Base-by-base conservation (phyloP, 257 asterid genomes). In the Thymus mandschuricus region DNA sequence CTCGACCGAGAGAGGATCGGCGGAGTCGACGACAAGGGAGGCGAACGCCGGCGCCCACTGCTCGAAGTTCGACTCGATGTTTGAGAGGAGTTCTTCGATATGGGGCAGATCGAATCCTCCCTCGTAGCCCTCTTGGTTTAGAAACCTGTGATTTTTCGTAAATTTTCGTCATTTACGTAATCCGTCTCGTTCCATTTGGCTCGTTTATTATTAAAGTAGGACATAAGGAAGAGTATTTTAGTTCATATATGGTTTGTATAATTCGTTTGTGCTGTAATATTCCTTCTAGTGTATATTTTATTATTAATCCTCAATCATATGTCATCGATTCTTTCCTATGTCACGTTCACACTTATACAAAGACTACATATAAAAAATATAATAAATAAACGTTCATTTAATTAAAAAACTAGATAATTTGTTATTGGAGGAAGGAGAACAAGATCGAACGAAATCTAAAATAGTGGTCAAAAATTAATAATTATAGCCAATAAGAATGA, bases 71-170 rank as follows among this genome's bases (percentile, higher is more conserved):
- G 83, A 70, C 41, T 89, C 86, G 0, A 92, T 86, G 79, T 71
- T 82, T 31, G 75, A 49, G 27, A 92, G 78, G 38, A 92, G 66
- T 33, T 88, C 79, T 33, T 92, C 92, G 3, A 89, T 51, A 2
- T 68, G 70, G 9, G 80, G 40, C 76, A 79, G 54, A 10, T 84
- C 85, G 60, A 88, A 89, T 21, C 98, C 98, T 28, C 98, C 98
- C 72, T 85, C 89, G 40, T 92, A 92, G 8, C 75, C 94, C 28
- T 85, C 94, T n/a, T 5, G 1, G 80, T 92, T 92, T 60, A 78
- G 6, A 10, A 79, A 62, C 79, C 98, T 92, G 75, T 43, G 10
- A 6, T 2, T 41, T 6, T 43, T 6, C 11, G 10, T 43, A 41
- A 21, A 21, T 21, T 21, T 21, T 21, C 21, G 21, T 21, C 21